phyloP scores from a whole-genome alignment of 2,329 filamentous ascomycete species.

The Paecilomyces variotii region DNA sequence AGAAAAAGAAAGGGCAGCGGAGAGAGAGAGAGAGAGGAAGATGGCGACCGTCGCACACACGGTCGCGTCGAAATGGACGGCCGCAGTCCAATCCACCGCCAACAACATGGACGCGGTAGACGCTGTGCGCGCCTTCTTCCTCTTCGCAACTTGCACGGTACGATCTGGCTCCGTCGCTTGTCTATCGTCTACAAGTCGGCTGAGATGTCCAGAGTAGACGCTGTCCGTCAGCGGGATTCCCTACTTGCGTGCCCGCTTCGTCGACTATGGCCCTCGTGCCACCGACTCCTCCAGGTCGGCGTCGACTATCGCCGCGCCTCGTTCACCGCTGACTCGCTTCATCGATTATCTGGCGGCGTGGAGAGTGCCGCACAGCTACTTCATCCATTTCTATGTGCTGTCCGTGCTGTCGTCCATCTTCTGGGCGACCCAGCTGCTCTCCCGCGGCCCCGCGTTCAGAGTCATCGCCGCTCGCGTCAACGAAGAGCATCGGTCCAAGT shows the following conservation, averaged over 20 bases:
- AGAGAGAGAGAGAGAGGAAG: no score
- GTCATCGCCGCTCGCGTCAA: constrained; percentile 38
- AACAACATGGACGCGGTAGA: constrained; percentile 25
- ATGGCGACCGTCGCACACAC: background rate
- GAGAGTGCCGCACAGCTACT: constrained; percentile 80
- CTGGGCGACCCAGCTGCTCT: constrained; percentile 61
- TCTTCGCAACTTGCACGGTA: constrained; percentile 32
- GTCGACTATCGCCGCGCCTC: background rate
- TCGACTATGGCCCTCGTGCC: constrained; percentile 53
- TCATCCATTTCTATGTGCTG: constrained; percentile 75
- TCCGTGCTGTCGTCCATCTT: constrained; percentile 63
- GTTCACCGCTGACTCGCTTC: constrained; percentile 13
- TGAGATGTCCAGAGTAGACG: constrained; percentile 24
- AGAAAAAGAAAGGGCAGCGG: no score
- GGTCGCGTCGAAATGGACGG: background rate
- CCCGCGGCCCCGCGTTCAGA: constrained; percentile 47
- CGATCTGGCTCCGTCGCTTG: constrained; percentile 4
- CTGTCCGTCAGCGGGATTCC: constrained; percentile 45
- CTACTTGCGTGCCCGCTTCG: constrained; percentile 47
- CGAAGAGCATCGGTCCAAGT: constrained; percentile 23
- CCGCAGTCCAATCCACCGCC: background rate
- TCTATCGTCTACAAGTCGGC: background rate
- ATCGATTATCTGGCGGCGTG: constrained; percentile 46
- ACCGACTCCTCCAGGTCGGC: constrained; percentile 13
- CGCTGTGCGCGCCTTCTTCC: constrained; percentile 28